A percentile compares a stretch with the other conserved stretches of the same genome.
Conservation (phyloP, 768 basidiomycete species). For the Boletus reticulatus region DNA sequence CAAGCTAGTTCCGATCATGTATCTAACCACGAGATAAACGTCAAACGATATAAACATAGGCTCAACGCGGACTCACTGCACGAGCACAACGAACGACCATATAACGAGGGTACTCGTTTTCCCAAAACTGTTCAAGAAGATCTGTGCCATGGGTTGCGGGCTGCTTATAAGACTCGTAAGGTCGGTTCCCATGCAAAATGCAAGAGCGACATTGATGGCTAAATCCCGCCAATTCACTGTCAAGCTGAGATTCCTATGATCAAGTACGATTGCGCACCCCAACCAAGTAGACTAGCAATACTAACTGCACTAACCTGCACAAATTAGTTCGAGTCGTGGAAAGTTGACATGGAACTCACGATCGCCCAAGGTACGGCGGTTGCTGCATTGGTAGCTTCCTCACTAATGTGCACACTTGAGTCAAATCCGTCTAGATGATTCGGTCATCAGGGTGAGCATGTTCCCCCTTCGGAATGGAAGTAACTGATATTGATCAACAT, state of each 20-base stretch:
- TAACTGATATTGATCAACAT: constrained; percentile 4
- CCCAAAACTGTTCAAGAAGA: constrained; percentile 43
- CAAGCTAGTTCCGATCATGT: constrained; percentile 52
- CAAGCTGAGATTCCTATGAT: background rate
- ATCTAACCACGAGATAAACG: constrained; percentile 22
- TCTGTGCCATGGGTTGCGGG: constrained; percentile 48
- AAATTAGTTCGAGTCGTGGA: constrained; percentile 1
- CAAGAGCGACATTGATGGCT: constrained; percentile 52
- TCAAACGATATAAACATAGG: background rate
- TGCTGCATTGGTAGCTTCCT: constrained; percentile 54
- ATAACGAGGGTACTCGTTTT: constrained; percentile 42
- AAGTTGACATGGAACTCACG: constrained; percentile 24
- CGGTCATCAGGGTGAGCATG: background rate
- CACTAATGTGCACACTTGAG: constrained; percentile 51
- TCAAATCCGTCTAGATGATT: constrained; percentile 42
- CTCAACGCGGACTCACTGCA: constrained; percentile 34
- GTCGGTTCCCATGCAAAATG: constrained; percentile 59
- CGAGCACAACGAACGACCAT: constrained; percentile 54
- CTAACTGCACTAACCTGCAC: constrained; percentile 35
- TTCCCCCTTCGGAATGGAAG: background rate
- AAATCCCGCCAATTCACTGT: background rate
- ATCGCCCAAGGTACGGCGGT: constrained; percentile 59
- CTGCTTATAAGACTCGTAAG: constrained; percentile 38
- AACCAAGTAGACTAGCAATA: constrained; percentile 46
- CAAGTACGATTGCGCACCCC: constrained; percentile 30